Conservation (phyloP, 1,139 yeast species). For the Eremothecium coryli region DNA sequence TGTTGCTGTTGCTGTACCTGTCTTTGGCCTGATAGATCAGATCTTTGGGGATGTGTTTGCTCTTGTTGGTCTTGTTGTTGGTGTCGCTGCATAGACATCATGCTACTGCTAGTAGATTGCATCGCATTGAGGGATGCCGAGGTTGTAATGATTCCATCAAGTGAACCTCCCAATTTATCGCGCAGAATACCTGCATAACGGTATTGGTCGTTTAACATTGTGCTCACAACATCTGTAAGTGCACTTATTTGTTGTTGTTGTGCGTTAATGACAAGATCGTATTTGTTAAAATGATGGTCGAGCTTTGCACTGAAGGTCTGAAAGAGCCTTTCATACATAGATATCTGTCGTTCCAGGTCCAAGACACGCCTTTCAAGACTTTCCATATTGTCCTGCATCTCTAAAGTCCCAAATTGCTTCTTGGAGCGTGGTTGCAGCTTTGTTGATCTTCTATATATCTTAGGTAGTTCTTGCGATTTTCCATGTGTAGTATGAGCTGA, state of each 20-base stretch:
- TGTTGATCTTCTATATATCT: too few species aligned
- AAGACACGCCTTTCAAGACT: constrained; percentile 16
- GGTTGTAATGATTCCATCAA: constrained; percentile 21
- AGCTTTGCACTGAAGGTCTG: constrained; percentile 26
- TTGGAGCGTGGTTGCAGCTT: too few species aligned
- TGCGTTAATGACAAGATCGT: constrained; percentile 23
- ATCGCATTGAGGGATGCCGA: constrained; percentile 13
- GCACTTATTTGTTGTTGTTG: constrained; percentile 29
- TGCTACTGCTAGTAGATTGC: not conserved
- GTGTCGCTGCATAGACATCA: constrained; percentile 9
- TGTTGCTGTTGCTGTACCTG: constrained; percentile 9
- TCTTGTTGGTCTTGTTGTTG: constrained; percentile 10
- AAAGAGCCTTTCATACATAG: constrained; percentile 26
- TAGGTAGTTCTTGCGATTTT: too few species aligned
- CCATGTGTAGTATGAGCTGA: too few species aligned
- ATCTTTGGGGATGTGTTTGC: not conserved
- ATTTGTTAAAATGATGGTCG: constrained; percentile 28
- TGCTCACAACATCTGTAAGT: constrained; percentile 20
- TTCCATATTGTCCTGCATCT: constrained; percentile 3
- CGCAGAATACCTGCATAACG: constrained; percentile 21
- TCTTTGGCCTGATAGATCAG: constrained; percentile 2
- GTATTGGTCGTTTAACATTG: constrained; percentile 25
- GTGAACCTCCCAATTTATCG: constrained; percentile 20
- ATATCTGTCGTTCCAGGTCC: constrained; percentile 24
- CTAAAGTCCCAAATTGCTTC: too few species aligned